phyloP scores from a whole-genome alignment of 345 rosid species.

The Gynandropsis gynandra region DNA sequence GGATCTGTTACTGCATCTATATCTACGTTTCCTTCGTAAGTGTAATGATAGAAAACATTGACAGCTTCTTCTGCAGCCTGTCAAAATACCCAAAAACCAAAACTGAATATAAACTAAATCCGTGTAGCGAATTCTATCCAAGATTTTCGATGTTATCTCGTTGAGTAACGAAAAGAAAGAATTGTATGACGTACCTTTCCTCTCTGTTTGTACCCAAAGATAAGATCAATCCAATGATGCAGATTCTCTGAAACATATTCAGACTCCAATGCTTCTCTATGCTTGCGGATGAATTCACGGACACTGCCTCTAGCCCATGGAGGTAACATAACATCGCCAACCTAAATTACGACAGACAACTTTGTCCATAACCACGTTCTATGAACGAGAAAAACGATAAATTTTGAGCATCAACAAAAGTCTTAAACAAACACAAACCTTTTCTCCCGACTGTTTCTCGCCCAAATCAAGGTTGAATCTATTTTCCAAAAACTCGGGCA shows the following conservation, averaged over 20 bases:
- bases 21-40: slow-evolving; percentile 82
- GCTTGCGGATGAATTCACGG: slow-evolving; percentile 85
- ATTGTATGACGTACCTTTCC: slow-evolving; percentile 66
- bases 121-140: too few species aligned
- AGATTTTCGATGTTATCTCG: too few species aligned
- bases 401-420: slow-evolving; percentile 13
- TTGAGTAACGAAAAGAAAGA: background rate
- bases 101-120: too few species aligned
- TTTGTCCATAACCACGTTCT: background rate
- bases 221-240: slow-evolving; percentile 99
- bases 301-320: slow-evolving; percentile 97
- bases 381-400: slow-evolving; percentile 14
- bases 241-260: slow-evolving; percentile 93
- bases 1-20: slow-evolving; percentile 81
- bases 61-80: slow-evolving; percentile 77
- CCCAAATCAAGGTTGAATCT: slow-evolving; percentile 84
- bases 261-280: slow-evolving; percentile 92
- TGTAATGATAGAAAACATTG: slow-evolving; percentile 87
- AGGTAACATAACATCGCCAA: slow-evolving; percentile 82
- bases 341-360: slow-evolving; percentile 37
- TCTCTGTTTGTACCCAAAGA: slow-evolving; percentile 95
- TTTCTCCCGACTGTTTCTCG: slow-evolving; percentile 96
- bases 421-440: slow-evolving; percentile 47
- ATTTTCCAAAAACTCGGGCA: slow-evolving; percentile 93
- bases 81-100: too few species aligned